Conservation (phyloP, 139 green algal genomes). For the Chlorella sp. region DNA sequence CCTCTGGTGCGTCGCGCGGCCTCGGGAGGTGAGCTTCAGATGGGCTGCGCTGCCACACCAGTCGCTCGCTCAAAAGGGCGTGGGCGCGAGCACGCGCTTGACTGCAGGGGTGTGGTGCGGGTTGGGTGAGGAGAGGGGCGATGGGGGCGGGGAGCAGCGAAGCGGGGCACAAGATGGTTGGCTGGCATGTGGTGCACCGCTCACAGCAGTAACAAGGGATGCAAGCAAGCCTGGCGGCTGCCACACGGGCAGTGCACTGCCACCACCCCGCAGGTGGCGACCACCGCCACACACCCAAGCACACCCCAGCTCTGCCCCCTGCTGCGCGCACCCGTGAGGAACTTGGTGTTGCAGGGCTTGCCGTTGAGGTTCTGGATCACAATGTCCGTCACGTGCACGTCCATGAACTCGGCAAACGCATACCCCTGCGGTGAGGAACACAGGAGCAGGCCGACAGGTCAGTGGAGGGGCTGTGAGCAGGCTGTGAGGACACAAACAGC, state of each 20-base stretch:
- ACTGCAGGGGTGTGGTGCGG: slow-evolving; percentile 35
- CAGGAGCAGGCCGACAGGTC: background rate
- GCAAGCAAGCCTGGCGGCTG: too few species aligned
- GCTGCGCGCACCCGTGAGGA: slow-evolving; percentile 67
- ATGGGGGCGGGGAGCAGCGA: background rate
- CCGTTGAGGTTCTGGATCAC: slow-evolving; percentile 79
- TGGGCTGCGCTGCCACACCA: too few species aligned
- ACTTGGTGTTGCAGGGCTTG: slow-evolving; percentile 71
- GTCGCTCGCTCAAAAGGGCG: background rate
- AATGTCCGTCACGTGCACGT: slow-evolving; percentile 66
- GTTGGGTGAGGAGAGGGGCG: too few species aligned
- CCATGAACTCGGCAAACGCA: slow-evolving; percentile 84
- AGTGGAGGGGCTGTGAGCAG: too few species aligned
- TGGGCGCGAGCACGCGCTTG: slow-evolving; percentile 53
- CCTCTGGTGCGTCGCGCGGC: too few species aligned
- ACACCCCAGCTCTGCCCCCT: slow-evolving; percentile 28
- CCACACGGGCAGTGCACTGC: background rate
- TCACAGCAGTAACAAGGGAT: too few species aligned
- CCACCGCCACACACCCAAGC: background rate
- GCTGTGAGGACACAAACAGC: too few species aligned
- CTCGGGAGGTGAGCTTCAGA: too few species aligned
- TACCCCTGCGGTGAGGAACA: slow-evolving; percentile 69
- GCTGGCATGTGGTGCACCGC: too few species aligned
- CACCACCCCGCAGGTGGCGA: too few species aligned
- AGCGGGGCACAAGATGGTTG: too few species aligned